A percentile compares a stretch with the other conserved stretches of the same genome.
These are phyloP conservation scores for Botrytis cinerea DNA, from an alignment of 2,329 filamentous ascomycete genomes.

Conservation along the genomic window DNA sequence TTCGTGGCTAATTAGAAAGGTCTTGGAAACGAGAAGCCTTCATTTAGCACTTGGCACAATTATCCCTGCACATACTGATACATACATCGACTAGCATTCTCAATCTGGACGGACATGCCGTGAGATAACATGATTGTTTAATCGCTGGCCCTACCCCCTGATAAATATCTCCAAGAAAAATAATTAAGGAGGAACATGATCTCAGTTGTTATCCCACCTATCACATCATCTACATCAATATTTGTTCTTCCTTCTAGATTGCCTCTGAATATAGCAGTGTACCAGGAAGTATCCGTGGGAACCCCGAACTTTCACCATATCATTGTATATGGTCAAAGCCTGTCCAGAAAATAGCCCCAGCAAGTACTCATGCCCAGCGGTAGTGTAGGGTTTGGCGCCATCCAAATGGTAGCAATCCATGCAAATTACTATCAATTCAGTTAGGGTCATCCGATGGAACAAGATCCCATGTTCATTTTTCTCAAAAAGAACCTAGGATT, in stretches of 20 bases:
- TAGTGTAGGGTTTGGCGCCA: not conserved
- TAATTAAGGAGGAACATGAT: not conserved
- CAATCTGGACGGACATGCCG: not conserved
- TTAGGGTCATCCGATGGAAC: not conserved
- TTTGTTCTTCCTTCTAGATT: not conserved
- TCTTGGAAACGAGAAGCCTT: not conserved
- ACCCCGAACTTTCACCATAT: not conserved
- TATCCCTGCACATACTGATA: not conserved
- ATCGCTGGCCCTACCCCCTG: not conserved
- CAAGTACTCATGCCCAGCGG: not conserved
- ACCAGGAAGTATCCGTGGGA: not conserved
- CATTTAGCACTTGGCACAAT: not conserved
- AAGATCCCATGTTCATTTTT: not conserved
- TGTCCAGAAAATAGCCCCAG: not conserved
- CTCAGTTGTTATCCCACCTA: constrained; percentile 3
- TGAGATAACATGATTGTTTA: not conserved
- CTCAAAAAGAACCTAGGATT: not conserved
- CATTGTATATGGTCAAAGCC: not conserved
- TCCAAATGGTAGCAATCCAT: not conserved
- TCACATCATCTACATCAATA: not conserved
- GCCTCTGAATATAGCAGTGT: not conserved
- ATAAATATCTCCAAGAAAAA: not conserved
- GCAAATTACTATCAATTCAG: not conserved
- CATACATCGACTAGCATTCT: not conserved
- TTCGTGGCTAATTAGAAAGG: not conserved